Evolutionary conservation across 306 rosid genomes (phyloP).

Genomic region (Herpetospermum pedunculosum): DNA sequence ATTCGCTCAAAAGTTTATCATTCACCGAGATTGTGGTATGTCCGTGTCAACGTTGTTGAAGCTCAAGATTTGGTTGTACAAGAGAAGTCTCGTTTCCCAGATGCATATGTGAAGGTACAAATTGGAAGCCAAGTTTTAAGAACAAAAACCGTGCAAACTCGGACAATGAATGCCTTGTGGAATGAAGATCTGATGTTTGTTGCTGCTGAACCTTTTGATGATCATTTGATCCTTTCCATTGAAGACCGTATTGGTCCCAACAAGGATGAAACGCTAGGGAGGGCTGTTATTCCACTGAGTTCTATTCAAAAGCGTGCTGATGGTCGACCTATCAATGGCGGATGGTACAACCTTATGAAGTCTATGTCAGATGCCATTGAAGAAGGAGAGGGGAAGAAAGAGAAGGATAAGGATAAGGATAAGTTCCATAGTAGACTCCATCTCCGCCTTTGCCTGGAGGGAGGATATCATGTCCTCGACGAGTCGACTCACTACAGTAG

Average conservation of each 20-base stretch:
- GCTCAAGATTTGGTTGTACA: constrained; percentile 72
- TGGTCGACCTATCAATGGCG: constrained; percentile 23
- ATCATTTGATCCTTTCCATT: constrained; percentile 42
- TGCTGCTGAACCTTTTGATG: constrained; percentile 90
- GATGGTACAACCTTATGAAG: constrained; percentile 53
- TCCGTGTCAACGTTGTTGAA: constrained; percentile 56
- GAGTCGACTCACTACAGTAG: constrained; percentile 85
- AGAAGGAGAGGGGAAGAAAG: constrained; percentile 34
- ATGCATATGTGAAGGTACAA: constrained; percentile 62
- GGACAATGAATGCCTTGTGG: constrained; percentile 46
- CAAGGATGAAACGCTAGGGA: constrained; percentile 80
- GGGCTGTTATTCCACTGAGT: constrained; percentile 32
- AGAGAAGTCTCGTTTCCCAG: constrained; percentile 52
- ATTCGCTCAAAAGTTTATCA: constrained; percentile 80
- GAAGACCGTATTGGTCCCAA: constrained; percentile 58
- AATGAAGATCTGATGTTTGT: constrained; percentile 55
- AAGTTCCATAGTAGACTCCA: constrained; percentile 58
- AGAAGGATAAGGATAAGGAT: constrained; percentile 27
- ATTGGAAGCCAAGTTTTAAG: constrained; percentile 47
- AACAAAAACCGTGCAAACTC: constrained; percentile 49
- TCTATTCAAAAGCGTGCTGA: constrained; percentile 59
- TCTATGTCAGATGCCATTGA: constrained; percentile 68
- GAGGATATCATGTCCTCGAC: constrained; percentile 93
- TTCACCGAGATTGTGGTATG: constrained; percentile 75
- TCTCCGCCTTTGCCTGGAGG: constrained; percentile 55